Evolutionary conservation across 768 basidiomycete species (phyloP).

Genomic region (Boletus reticuloceps): DNA sequence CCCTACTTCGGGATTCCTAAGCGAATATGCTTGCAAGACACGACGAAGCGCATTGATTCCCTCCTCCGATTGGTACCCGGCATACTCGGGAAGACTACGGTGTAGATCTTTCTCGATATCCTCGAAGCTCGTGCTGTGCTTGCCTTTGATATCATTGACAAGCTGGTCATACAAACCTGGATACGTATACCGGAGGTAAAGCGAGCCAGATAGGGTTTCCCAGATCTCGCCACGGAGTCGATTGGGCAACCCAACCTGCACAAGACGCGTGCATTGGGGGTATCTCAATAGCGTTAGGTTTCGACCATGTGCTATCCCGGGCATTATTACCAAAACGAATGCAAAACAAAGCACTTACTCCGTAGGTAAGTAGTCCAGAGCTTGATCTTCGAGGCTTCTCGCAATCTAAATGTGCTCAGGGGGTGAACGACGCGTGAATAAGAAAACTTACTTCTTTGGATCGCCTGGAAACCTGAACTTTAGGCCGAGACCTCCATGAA

Average conservation of each 20-base stretch:
- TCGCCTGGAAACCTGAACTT: slow-evolving; percentile 91
- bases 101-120: slow-evolving; percentile 99
- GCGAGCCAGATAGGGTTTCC: slow-evolving; percentile 94
- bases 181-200: slow-evolving; percentile 85
- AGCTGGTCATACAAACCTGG: slow-evolving; percentile 80
- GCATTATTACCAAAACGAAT: slow-evolving; percentile 10
- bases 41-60: slow-evolving; percentile 83
- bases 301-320: slow-evolving; percentile 74
- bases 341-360: slow-evolving; percentile 41
- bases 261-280: slow-evolving; percentile 94
- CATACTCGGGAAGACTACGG: slow-evolving; percentile 93
- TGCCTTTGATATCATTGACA: slow-evolving; percentile 72
- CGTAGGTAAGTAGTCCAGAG: slow-evolving; percentile 89
- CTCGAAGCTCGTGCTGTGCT: slow-evolving; percentile 85
- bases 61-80: slow-evolving; percentile 88
- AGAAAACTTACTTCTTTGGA: slow-evolving; percentile 70
- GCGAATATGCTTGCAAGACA: slow-evolving; percentile 93
- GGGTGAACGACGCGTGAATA: background rate
- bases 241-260: slow-evolving; percentile 96
- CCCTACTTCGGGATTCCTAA: slow-evolving; percentile 91
- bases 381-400: slow-evolving; percentile 93
- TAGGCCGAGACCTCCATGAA: slow-evolving; percentile 77
- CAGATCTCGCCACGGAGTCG: slow-evolving; percentile 95
- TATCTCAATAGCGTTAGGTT: slow-evolving; percentile 95
- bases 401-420: slow-evolving; percentile 49